Conservation (phyloP, 129 eudicot species). For the Chrysanthemum makinoi region DNA sequence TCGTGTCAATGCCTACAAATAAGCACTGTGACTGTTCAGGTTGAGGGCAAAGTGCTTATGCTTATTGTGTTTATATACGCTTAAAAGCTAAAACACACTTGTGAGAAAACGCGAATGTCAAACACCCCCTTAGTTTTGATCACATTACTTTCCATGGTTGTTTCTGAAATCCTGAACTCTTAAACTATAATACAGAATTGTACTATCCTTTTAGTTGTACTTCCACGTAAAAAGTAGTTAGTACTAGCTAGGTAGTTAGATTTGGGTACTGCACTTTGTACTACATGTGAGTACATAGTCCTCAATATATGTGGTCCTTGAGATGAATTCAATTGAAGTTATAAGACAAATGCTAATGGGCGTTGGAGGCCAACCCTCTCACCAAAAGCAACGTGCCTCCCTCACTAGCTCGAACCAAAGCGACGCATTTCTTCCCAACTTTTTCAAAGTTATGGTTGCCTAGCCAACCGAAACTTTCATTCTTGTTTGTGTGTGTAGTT, state of each 20-base stretch:
- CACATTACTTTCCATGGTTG: not conserved
- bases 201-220: constrained; percentile 23
- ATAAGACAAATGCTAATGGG: not conserved
- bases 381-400: no score
- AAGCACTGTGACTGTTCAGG: no score
- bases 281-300: not conserved
- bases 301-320: not conserved
- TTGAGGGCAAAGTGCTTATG: no score
- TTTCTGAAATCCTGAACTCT: not conserved
- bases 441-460: no score
- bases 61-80: no score
- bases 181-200: constrained; percentile 12
- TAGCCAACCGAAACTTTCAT: no score
- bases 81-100: no score
- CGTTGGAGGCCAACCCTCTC: no score
- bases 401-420: no score
- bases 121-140: not conserved
- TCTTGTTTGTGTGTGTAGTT: no score
- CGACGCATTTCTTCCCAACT: no score
- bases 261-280: constrained; percentile 21
- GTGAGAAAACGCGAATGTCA: not conserved
- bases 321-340: constrained; percentile 6
- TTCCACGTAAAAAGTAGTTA: not conserved
- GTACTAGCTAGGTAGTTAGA: constrained; percentile 13
- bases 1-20: no score